Evolutionary conservation across 805 yeast genomes (phyloP), one percentile per base, ranked within the genome.

Genomic region (Grigorovia jiainica): DNA sequence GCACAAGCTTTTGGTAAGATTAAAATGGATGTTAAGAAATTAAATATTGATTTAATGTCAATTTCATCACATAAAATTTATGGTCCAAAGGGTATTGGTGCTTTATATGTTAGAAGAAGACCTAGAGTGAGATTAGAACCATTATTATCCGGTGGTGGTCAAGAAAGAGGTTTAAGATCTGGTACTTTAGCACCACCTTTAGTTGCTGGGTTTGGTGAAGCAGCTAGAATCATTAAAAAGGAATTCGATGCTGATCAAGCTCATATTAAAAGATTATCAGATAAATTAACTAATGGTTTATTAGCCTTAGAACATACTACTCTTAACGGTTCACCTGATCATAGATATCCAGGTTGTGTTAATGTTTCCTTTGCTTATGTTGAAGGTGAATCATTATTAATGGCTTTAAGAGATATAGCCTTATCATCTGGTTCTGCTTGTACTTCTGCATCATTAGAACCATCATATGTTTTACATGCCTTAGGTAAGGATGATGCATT

Each of bases 71-170:
- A 92, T 67, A 92, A 92, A 68, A 81, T 92, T 48, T 92, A 92
- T 65, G 98, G 98, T 5, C 98, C 98, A 52, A 92, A 82, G 76
- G 98, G 98, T 48, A 76, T 87, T 46, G 98, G 98, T 56, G 98
- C 98, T 8, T 72, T 89, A 52, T 92, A 75, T 58, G 90, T 92
- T 32, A 80, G 98, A 68, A 84, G 98, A 73, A 82, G 98, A 66
- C 98, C 98, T 48, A 81, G 98, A 67, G 98, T 92, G 39, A 83
- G 98, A 74, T 62, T 92, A 47, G 97, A 89, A 50, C 96, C 98
- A 18, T 71, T 92, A 42, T 84, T 92, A 52, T 82, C 87, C 46
- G 98, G 98, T 51, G 98, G 98, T 67, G 98, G 98, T 41, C 98
- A 92, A 69, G 98, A 92, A 69, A 82, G 98, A 70, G 98, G 98